Base-by-base conservation (phyloP, 192 early-diverging fungal genomes). In the Pilaira anomala region DNA sequence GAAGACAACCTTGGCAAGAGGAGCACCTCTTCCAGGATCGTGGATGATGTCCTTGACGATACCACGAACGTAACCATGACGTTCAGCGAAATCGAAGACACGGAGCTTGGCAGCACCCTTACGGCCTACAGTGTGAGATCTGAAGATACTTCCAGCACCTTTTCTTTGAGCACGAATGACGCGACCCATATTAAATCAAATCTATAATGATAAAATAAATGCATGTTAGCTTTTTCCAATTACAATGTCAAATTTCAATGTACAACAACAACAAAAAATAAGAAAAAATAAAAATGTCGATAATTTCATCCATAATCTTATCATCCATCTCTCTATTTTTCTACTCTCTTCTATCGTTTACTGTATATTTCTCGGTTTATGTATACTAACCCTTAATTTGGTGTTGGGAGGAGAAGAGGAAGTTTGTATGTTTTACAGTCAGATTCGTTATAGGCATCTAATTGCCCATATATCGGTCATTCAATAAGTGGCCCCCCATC, bases 91-190 rank as follows among this genome's bases (percentile, higher is more conserved):
- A 84, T 98, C 97, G 65, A 94, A 77, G 60, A 93, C 75, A 69
- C 97, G 87, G 81, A 91, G 87, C 88, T 95, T 92, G 74, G 97
- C 95, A 62, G 97, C 93, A 63, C 94, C 97, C 80, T 93, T 88
- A 72, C 97, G 87, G 77, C 86, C 88, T 76, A 87, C 86, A 77
- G 88, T 92, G 86, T 91, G 91, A 78, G 97, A 80, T 82, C 91
- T 96, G 92, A 98, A 98, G 81, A 98, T 97, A 67, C 94, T 92
- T 80, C 95, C 95, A 72, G 93, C 89, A 63, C 62, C 62, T 83
- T 98, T 98, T 83, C 97, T 85, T 81, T 98, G 97, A 78, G 90
- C 88, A 85, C 95, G 90, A 83, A 98, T 96, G 74, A 98, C 97
- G 78, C 97, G 89, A 91, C 97, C 97, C 96, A 98, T 97, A 78